Evolutionary conservation across 768 basidiomycete genomes (phyloP), one percentile per base, ranked within the genome.

Genomic region (Suillus alpinus): DNA sequence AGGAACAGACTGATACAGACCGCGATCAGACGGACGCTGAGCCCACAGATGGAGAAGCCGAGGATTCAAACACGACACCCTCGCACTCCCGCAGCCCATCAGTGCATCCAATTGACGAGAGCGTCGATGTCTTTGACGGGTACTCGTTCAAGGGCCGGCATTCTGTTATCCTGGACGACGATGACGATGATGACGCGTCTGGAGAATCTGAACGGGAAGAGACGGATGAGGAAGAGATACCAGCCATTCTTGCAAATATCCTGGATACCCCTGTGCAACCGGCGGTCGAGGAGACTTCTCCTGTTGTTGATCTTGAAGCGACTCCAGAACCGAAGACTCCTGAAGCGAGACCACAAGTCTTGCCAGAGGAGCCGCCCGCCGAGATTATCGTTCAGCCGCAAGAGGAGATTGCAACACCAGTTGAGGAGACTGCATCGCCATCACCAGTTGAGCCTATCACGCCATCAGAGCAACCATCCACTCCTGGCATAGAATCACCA

Each of bases 101-200:
- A 10, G 81, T 87, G 10, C 83, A 80, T 20, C 72, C 76, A 2
- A 73, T 74, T 12, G 85, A 88, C 29, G 82, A 88, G 7, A 75
- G 71, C 29, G 77, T 86, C 18, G 93, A 95, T 72, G 86, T 95
- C 34, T 97, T 95, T 69, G 94, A 95, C 73, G 94, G 94, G 4
- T 97, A 97, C 75, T 93, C 91, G 50, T 97, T 92, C 82, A 93
- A 92, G 73, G 94, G 92, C 10, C 81, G 91, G 18, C 81, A 92
- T 74, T 93, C 92, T 2, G 81, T 94, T 62, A 76, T 93, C 56
- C 74, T 93, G 49, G 91, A 89, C 64, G 87, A 86, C 20, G 89
- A 88, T 1, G 86, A 83, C 6, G 87, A 86, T 7, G 85, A 83
- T 2, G 85, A 81, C 31, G 78, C 74, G 31, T 65, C 77, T 64